Evolutionary conservation across 768 basidiomycete species (phyloP), one percentile per base, ranked within the genome.

Genomic region (Boletus sp.): DNA sequence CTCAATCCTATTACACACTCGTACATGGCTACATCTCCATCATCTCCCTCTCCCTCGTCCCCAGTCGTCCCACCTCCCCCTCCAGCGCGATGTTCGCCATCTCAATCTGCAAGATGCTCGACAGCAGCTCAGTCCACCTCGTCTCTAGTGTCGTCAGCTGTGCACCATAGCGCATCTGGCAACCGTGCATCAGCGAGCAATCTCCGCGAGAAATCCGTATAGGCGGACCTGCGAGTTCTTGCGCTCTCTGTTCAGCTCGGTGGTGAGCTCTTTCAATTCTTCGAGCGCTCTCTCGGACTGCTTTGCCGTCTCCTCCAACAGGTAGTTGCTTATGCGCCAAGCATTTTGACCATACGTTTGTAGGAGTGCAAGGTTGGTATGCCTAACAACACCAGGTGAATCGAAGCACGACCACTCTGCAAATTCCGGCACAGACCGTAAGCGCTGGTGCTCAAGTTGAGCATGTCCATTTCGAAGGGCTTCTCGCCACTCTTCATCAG

Each of bases 11-110:
- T 11, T 47, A 56, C 55, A 33, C 9, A 11, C 21, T 15, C 11
- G 2, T 25, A 21, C 30, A 40, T 6, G 9, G 14, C 53, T 57
- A 67, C 34, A 62, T 48, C 44, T 73, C 76, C 40, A 79, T 77
- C 46, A 90, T 75, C 63, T 89, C 87, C 4, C 76, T 80, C 68
- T 87, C 87, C 56, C 71, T 78, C 55, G 73, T 74, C 61, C 79
- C 77, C 49, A 91, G 71, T 37, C 78, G 72, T 43, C 79, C 81
- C 45, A 97, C 78, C 64, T 97, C 93, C 6, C 77, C 84, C 61
- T 94, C 93, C 69, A 97, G 70, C 27, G 93, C 92, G 39, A 86
- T 80, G 68, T 93, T 95, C 17, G 94, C 96, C 84, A 98, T 85
- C 77, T 97, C 95, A 59, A 97, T 88, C 72, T 98, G 95, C 54